Conservation (phyloP, 1,284 basidiomycete genomes). For the Xerocomus amazonicus region DNA sequence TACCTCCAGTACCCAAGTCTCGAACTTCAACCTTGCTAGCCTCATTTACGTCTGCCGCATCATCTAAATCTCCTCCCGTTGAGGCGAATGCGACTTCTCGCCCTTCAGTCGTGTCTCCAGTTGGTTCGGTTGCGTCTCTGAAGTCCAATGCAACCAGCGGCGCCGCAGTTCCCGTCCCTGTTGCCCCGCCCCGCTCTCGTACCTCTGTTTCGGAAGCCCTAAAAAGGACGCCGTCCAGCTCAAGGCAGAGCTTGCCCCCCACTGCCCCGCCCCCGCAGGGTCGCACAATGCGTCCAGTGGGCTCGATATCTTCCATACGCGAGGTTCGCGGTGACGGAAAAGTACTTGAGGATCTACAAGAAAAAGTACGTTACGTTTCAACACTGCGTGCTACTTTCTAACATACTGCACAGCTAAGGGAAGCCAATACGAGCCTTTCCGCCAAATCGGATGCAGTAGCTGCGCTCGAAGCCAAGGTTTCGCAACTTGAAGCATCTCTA, state of each 20-base stretch:
- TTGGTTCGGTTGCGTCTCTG: conserved; percentile 36
- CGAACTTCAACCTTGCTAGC: conserved; percentile 34
- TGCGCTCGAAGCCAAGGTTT: conserved; percentile 51
- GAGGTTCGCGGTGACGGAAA: conserved; percentile 64
- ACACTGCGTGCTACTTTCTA: conserved; percentile 9
- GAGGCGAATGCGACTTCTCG: conserved; percentile 39
- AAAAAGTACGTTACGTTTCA: conserved; percentile 44
- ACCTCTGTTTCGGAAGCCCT: conserved; percentile 53
- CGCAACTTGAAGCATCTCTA: conserved; percentile 49
- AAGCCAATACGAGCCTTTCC: conserved; percentile 49
- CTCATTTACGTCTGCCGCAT: conserved; percentile 34
- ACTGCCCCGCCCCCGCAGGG: conserved; percentile 22
- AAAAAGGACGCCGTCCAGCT: conserved; percentile 41
- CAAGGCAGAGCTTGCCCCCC: conserved; percentile 39
- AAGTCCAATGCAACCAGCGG: conserved; percentile 31
- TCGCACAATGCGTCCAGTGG: conserved; percentile 42
- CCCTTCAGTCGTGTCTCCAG: conserved; percentile 52
- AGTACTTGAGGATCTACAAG: conserved; percentile 53
- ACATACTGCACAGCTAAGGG: conserved; percentile 47
- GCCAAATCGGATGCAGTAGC: conserved; percentile 47
- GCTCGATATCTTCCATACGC: conserved; percentile 66
- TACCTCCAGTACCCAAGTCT: conserved; percentile 28
- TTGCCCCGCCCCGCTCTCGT: conserved; percentile 44
- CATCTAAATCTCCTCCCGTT: conserved; percentile 35
- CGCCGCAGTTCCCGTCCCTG: background rate